Conservation (phyloP, 495 filamentous ascomycete genomes). For the Penicillium cataractarum region DNA sequence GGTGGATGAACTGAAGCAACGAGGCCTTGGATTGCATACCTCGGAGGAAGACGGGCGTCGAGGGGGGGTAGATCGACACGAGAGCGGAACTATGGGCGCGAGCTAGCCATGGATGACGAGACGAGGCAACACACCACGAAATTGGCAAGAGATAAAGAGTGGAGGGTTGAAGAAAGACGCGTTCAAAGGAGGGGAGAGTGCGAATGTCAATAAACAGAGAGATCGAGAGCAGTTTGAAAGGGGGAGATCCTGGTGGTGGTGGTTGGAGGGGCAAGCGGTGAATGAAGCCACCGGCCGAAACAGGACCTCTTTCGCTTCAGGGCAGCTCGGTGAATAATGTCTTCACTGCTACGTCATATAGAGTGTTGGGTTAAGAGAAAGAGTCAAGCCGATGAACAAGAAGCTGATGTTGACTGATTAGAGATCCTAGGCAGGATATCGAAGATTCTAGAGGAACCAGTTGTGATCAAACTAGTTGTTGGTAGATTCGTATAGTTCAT, state of each 20-base stretch:
- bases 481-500: neutral
- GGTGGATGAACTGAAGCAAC: slow-evolving; percentile 5
- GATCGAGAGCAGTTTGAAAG: slow-evolving; percentile 1
- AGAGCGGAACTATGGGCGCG: slow-evolving; percentile 17
- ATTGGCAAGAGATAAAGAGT: neutral
- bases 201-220: neutral
- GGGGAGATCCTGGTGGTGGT: slow-evolving; percentile 16
- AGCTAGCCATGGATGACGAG: slow-evolving; percentile 30
- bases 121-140: neutral
- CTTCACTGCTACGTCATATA: slow-evolving; percentile 26
- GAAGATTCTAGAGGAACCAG: slow-evolving; percentile 1
- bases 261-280: slow-evolving; percentile 35
- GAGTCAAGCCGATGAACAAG: neutral
- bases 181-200: neutral
- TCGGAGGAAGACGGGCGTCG: slow-evolving; percentile 20
- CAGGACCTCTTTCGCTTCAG: slow-evolving; percentile 25
- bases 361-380: neutral
- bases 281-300: slow-evolving; percentile 28
- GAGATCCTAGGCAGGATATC: neutral
- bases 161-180: neutral
- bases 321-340: slow-evolving; percentile 16
- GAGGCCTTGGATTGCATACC: slow-evolving; percentile 20
- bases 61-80: slow-evolving; percentile 22
- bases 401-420: neutral
- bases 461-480: neutral